Conservation (phyloP, 257 asterid species). For the Handroanthus guayacan region DNA sequence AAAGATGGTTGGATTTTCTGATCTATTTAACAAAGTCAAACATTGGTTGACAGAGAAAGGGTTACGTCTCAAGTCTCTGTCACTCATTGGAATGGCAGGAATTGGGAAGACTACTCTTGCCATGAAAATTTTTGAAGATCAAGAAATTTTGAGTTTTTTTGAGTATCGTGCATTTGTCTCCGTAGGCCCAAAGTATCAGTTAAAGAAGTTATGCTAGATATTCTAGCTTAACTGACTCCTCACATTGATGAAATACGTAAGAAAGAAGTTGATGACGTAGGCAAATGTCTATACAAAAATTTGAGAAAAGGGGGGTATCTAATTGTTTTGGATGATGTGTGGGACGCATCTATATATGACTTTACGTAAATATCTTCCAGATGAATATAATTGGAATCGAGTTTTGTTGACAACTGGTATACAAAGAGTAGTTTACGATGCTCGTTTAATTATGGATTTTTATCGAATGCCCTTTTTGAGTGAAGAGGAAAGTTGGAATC, state of each 20-base stretch:
- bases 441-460: too few species aligned
- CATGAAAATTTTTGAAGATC: background rate
- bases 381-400: background rate
- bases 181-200: background rate
- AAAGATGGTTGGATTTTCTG: background rate
- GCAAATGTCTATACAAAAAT: background rate
- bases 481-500: conserved; percentile 28
- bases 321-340: conserved; percentile 14
- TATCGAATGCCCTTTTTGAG: background rate
- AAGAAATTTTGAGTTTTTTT: background rate
- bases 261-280: background rate
- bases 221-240: conserved; percentile 9
- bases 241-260: too few species aligned
- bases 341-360: background rate
- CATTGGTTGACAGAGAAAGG: too few species aligned
- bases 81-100: conserved; percentile 18
- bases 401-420: conserved; percentile 11
- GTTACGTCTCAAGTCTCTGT: background rate
- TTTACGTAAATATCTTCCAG: background rate
- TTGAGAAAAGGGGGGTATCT: background rate
- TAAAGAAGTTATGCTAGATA: background rate
- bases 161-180: background rate
- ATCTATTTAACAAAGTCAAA: background rate
- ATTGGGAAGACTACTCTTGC: conserved; percentile 29
- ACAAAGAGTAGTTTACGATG: background rate